These are phyloP conservation scores for Comarum palustre DNA, from an alignment of 306 rosid species.

Conservation along the genomic window DNA sequence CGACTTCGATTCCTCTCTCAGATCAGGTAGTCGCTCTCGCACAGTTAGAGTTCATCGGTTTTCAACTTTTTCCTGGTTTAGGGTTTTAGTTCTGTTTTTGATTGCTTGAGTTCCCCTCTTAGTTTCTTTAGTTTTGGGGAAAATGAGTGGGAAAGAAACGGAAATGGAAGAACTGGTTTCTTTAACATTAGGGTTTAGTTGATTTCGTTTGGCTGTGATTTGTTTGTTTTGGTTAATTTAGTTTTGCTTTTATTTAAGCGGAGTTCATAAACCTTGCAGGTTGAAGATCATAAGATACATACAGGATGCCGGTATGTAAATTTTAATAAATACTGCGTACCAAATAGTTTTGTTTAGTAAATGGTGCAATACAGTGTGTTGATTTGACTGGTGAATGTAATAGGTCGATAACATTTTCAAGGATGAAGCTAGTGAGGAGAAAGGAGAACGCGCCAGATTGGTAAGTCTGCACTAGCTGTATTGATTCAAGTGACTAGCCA, in stretches of 20 bases:
- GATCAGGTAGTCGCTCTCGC: conserved; percentile 23
- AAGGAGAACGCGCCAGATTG: conserved; percentile 97
- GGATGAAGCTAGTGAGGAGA: conserved; percentile 96
- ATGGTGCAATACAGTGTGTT: not conserved
- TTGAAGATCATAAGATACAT: conserved; percentile 20
- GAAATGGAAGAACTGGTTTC: not conserved
- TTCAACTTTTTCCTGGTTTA: not conserved
- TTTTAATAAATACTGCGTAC: not conserved
- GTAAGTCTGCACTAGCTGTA: conserved; percentile 41
- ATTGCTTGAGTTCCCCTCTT: not conserved
- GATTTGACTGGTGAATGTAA: conserved; percentile 22
- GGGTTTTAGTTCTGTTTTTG: conserved; percentile 21
- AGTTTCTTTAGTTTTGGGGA: not conserved
- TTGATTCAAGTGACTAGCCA: not conserved
- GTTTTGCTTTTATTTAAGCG: not conserved
- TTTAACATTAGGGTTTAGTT: not conserved
- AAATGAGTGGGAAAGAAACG: not conserved
- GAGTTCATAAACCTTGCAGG: conserved; percentile 20
- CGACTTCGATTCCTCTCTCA: not conserved
- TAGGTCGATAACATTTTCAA: conserved; percentile 70
- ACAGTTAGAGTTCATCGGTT: conserved; percentile 8
- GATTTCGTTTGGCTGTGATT: not conserved
- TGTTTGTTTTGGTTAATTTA: not conserved
- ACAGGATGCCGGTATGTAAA: conserved; percentile 61
- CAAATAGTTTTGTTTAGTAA: not conserved